Percentiles rank a stretch among this genome's conserved stretches.
Conservation (phyloP, 768 basidiomycete species). For the Leccinum uliginosum region DNA sequence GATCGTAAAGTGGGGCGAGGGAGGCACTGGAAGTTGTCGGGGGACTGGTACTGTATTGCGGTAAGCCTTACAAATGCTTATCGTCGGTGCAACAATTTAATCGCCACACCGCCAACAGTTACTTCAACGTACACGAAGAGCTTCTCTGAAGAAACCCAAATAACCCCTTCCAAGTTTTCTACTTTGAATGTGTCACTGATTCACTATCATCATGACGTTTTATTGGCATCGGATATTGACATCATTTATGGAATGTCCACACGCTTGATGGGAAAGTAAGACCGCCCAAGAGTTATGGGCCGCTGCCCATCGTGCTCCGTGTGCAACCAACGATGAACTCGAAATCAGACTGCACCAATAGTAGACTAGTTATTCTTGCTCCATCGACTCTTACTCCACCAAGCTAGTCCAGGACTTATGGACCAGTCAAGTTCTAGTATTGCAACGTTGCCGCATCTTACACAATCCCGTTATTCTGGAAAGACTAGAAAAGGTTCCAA, state of each 20-base stretch:
- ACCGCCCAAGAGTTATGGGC: neutral
- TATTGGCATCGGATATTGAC: neutral
- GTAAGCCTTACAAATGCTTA: slow-evolving; percentile 37
- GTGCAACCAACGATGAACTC: neutral
- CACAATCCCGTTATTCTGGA: neutral
- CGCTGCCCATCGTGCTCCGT: neutral
- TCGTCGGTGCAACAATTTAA: neutral
- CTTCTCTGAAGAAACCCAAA: slow-evolving; percentile 28
- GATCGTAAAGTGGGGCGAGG: slow-evolving; percentile 72
- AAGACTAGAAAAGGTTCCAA: neutral
- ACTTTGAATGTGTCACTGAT: neutral
- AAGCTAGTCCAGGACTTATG: neutral
- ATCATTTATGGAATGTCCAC: neutral
- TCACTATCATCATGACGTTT: neutral
- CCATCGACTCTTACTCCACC: neutral
- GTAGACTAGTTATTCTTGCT: neutral
- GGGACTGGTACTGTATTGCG: slow-evolving; percentile 60
- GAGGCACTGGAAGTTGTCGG: slow-evolving; percentile 59
- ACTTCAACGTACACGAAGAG: slow-evolving; percentile 55
- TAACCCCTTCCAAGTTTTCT: neutral
- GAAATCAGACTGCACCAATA: neutral
- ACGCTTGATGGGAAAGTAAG: neutral
- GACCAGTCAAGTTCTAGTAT: neutral
- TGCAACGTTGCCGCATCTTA: neutral
- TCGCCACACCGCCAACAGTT: slow-evolving; percentile 21